phyloP scores from a whole-genome alignment of 2,329 filamentous ascomycete species.

The Parastagonospora avenae region DNA sequence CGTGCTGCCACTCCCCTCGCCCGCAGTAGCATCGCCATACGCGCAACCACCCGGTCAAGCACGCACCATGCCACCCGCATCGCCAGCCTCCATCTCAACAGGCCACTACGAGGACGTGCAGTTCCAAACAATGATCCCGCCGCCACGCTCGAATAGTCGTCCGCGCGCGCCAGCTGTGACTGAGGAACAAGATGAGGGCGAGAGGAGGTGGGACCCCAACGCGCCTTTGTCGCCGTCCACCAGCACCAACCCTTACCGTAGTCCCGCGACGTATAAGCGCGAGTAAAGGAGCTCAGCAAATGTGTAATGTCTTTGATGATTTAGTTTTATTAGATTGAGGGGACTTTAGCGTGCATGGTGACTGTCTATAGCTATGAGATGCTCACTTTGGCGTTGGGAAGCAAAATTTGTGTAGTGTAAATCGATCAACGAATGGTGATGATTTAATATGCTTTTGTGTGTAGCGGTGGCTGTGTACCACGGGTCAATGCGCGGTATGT shows the following conservation, averaged over 20 bases:
- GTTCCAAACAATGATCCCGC: constrained; percentile 40
- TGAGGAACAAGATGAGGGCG: constrained; percentile 22
- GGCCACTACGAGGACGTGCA: constrained; percentile 40
- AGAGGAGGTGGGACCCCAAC: constrained; percentile 17
- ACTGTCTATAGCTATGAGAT: too few species aligned
- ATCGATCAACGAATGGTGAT: too few species aligned
- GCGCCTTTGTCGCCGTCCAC: background rate
- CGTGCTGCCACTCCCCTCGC: constrained; percentile 39
- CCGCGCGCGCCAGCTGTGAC: constrained; percentile 15
- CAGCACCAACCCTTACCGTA: constrained; percentile 23
- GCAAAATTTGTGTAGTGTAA: too few species aligned
- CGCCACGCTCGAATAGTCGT: constrained; percentile 29
- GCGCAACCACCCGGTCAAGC: constrained; percentile 25
- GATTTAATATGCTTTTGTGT: too few species aligned
- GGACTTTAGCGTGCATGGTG: too few species aligned
- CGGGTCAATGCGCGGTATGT: too few species aligned
- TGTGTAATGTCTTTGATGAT: background rate
- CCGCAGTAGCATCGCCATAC: constrained; percentile 24
- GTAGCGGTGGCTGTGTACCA: too few species aligned
- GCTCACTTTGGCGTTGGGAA: too few species aligned
- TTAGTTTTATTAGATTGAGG: too few species aligned
- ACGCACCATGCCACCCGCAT: constrained; percentile 31
- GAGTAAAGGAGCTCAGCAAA: constrained; percentile 7
- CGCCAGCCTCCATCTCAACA: constrained; percentile 40
- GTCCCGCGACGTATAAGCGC: constrained; percentile 13